phyloP scores from a whole-genome alignment of 192 early-diverging fungal species.

The Coemansia sp. region DNA sequence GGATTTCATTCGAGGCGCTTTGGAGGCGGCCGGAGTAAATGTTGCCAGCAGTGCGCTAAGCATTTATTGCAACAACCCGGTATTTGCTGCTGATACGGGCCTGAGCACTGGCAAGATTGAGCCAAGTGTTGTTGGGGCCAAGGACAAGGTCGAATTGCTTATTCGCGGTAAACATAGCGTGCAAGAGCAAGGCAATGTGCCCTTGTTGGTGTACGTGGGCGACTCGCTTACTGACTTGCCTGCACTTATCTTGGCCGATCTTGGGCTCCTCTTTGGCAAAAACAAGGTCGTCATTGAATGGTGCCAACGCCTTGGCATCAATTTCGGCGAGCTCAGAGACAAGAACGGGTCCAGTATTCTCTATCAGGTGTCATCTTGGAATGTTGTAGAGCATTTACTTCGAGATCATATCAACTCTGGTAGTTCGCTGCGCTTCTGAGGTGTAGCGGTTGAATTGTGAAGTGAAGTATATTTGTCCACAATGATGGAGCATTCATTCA shows the following conservation, averaged over 20 bases:
- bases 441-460: background rate
- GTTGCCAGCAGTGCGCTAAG: background rate
- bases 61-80: conserved; percentile 29
- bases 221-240: conserved; percentile 53
- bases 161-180: background rate
- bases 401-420: background rate
- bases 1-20: conserved; percentile 43
- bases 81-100: conserved; percentile 16
- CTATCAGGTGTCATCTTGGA: conserved; percentile 12
- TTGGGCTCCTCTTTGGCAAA: conserved; percentile 39
- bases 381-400: background rate
- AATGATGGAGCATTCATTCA: too few species aligned
- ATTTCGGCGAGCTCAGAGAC: conserved; percentile 9
- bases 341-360: background rate
- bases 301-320: conserved; percentile 31
- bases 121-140: conserved; percentile 24
- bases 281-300: conserved; percentile 20
- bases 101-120: conserved; percentile 18
- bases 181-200: background rate
- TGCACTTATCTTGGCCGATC: conserved; percentile 33
- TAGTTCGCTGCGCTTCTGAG: background rate
- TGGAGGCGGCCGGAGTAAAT: conserved; percentile 27
- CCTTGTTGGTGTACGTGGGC: conserved; percentile 34
- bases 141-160: conserved; percentile 31
- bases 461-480: background rate